Conservation (phyloP, 2,329 filamentous ascomycete species). For the Bipolaris victoriae region DNA sequence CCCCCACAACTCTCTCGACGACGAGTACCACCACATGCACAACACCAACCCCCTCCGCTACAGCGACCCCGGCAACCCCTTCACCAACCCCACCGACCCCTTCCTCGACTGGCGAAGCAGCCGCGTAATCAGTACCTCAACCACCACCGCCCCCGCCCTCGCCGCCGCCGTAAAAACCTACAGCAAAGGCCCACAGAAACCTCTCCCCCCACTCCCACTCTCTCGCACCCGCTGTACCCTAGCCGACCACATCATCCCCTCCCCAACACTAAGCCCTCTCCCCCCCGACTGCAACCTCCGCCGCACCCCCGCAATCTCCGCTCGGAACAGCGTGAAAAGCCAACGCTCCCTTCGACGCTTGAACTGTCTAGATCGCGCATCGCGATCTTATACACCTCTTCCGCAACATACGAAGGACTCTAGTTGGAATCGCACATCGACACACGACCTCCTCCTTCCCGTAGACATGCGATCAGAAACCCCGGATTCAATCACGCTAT, state of each 20-base stretch:
- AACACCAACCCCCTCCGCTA: constrained; percentile 15
- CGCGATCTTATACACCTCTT: constrained; percentile 30
- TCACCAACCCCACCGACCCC: constrained; percentile 13
- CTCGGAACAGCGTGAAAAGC: constrained; percentile 20
- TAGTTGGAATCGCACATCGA: constrained; percentile 12
- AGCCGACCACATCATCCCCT: constrained; percentile 27
- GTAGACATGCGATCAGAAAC: constrained; percentile 38
- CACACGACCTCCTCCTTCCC: constrained; percentile 37
- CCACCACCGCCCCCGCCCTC: constrained; percentile 19
- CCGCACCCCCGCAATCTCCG: constrained; percentile 13
- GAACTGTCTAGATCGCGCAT: constrained; percentile 21
- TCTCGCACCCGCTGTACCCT: not conserved
- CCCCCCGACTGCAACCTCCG: constrained; percentile 13
- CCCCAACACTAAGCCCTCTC: constrained; percentile 29
- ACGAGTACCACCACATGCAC: constrained; percentile 10
- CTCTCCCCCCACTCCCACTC: constrained; percentile 4
- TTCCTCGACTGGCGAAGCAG: constrained; percentile 8
- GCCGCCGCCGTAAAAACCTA: constrained; percentile 25
- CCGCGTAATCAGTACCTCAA: constrained; percentile 13
- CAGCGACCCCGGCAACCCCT: constrained; percentile 20
- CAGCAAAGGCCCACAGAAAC: constrained; percentile 11
- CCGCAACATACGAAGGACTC: constrained; percentile 23
- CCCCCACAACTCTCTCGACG: constrained; percentile 5
- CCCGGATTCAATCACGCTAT: constrained; percentile 35
- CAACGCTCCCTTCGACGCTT: constrained; percentile 24